Evolutionary conservation across 2,329 filamentous ascomycete genomes (phyloP).

Genomic region (Stagonosporopsis rhizophila): DNA sequence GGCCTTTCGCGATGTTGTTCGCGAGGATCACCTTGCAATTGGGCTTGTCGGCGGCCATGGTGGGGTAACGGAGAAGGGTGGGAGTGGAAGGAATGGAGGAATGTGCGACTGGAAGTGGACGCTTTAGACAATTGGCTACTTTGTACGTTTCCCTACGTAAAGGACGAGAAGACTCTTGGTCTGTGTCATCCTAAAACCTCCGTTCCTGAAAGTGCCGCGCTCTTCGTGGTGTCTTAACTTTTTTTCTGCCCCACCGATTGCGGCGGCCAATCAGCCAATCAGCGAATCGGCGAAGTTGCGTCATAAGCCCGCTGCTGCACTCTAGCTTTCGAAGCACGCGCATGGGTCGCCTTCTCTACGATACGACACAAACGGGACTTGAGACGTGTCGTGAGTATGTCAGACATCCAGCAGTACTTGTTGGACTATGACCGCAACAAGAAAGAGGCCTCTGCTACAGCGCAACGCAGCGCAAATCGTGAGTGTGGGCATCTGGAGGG

Average conservation of each 20-base stretch:
- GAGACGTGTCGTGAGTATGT: slow-evolving; percentile 50
- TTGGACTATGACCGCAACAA: slow-evolving; percentile 58
- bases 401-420: slow-evolving; percentile 61
- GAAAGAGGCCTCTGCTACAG: slow-evolving; percentile 54
- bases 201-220: slow-evolving; percentile 14
- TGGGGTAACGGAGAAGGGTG: slow-evolving; percentile 23
- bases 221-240: slow-evolving; percentile 17
- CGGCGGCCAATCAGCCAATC: slow-evolving; percentile 22
- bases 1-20: slow-evolving; percentile 81
- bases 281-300: slow-evolving; percentile 16
- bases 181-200: slow-evolving; percentile 22
- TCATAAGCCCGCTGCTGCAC: slow-evolving; percentile 25
- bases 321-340: slow-evolving; percentile 22
- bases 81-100: neutral
- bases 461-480: slow-evolving; percentile 53
- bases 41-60: slow-evolving; percentile 49
- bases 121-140: slow-evolving; percentile 8
- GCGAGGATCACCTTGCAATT: slow-evolving; percentile 93
- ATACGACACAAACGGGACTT: slow-evolving; percentile 6
- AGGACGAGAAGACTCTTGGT: slow-evolving; percentile 18
- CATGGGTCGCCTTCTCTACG: slow-evolving; percentile 8
- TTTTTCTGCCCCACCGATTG: slow-evolving; percentile 24
- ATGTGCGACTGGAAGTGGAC: neutral
- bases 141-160: slow-evolving; percentile 12
- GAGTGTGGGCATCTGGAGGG: slow-evolving; percentile 29